Evolutionary conservation across 805 yeast species (phyloP).

Genomic region (Zygosaccharomyces pseudorouxii): DNA sequence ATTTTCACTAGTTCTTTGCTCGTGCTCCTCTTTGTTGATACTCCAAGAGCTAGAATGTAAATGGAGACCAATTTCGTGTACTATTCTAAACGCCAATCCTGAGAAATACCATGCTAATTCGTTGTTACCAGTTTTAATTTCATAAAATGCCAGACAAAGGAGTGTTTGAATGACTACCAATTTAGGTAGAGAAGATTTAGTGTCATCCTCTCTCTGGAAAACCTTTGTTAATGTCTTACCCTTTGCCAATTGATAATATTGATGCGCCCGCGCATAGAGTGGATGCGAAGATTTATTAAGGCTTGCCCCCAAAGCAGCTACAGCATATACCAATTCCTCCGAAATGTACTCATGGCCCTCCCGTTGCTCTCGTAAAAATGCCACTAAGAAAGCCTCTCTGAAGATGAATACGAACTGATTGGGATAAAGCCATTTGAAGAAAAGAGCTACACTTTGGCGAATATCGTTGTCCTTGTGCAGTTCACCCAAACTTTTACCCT

Average conservation of each 20-base stretch:
- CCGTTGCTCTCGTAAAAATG: slow-evolving; percentile 39
- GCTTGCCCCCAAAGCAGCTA: slow-evolving; percentile 49
- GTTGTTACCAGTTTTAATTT: slow-evolving; percentile 47
- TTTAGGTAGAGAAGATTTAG: slow-evolving; percentile 33
- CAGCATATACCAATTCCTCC: slow-evolving; percentile 42
- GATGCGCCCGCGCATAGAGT: slow-evolving; percentile 35
- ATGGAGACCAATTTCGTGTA: slow-evolving; percentile 52
- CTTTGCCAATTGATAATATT: slow-evolving; percentile 43
- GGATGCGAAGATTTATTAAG: slow-evolving; percentile 35
- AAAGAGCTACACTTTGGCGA: slow-evolving; percentile 13
- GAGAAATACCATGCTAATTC: slow-evolving; percentile 53
- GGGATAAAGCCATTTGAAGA: slow-evolving; percentile 55
- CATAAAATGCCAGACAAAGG: slow-evolving; percentile 47
- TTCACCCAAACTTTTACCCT: neutral
- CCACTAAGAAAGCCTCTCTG: slow-evolving; percentile 49
- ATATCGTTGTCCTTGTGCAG: slow-evolving; percentile 7
- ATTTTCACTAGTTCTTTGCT: slow-evolving; percentile 14
- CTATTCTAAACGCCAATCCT: slow-evolving; percentile 54
- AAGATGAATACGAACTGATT: slow-evolving; percentile 51
- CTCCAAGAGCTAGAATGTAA: slow-evolving; percentile 49
- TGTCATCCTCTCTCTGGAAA: slow-evolving; percentile 15
- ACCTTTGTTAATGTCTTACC: slow-evolving; percentile 36
- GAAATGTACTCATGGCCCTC: slow-evolving; percentile 40
- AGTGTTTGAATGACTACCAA: slow-evolving; percentile 48
- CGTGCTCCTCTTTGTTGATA: slow-evolving; percentile 27